A percentile compares a stretch with the other conserved stretches of the same genome.
phyloP scores from a whole-genome alignment of 768 basidiomycete genomes.

The Tricholoma matsutake region DNA sequence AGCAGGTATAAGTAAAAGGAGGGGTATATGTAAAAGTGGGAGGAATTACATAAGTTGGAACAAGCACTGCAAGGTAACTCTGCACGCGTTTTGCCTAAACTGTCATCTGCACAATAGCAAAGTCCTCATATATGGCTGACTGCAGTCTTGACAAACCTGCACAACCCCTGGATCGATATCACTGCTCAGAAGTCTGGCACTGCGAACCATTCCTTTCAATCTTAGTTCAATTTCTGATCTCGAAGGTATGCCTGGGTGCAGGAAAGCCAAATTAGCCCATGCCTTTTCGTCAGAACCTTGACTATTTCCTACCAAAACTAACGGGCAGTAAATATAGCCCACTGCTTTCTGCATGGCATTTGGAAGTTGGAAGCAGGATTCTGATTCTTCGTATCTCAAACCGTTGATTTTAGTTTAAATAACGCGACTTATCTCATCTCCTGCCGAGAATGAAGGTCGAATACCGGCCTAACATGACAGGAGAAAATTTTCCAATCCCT shows the following conservation, averaged over 20 bases:
- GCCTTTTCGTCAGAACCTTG: neutral
- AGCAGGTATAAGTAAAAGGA: neutral
- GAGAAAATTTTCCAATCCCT: conserved; percentile 6
- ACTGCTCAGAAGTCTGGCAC: neutral
- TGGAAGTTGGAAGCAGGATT: neutral
- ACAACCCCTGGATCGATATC: neutral
- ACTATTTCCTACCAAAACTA: neutral
- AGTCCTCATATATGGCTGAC: neutral
- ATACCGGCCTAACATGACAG: conserved; percentile 3
- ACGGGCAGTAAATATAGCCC: neutral
- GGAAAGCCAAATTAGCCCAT: neutral
- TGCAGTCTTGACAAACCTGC: neutral
- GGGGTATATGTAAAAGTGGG: neutral
- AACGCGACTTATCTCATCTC: neutral
- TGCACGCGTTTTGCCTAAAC: conserved; percentile 1
- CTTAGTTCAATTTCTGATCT: neutral
- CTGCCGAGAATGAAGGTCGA: neutral
- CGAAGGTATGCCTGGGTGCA: neutral
- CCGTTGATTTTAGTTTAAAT: neutral
- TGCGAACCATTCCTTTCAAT: neutral
- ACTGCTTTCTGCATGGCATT: neutral
- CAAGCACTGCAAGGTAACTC: neutral
- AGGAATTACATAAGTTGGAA: neutral
- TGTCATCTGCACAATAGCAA: neutral
- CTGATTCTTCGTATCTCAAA: neutral